Evolutionary conservation across 352 stramenopile genomes (phyloP).

Genomic region (Phytopythium aichiense): DNA sequence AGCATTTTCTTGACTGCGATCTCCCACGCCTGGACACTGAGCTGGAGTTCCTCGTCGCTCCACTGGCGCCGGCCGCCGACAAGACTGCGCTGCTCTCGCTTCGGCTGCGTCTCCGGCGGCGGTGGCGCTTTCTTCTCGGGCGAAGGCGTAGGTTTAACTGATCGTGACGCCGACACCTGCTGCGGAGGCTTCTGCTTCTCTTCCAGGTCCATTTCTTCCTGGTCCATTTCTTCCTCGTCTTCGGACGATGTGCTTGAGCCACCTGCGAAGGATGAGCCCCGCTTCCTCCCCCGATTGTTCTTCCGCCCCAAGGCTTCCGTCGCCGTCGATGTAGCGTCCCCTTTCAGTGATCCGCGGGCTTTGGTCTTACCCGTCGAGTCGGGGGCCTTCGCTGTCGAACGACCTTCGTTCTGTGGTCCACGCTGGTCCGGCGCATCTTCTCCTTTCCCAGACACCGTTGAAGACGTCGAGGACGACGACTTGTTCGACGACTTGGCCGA

Average conservation of each 20-base stretch:
- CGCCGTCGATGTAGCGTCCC: too few relatives aligned
- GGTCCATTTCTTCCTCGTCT: not conserved
- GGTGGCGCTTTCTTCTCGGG: not conserved
- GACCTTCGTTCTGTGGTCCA: not conserved
- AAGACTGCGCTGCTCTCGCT: not conserved
- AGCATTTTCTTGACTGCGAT: conserved; percentile 16
- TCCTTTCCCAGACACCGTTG: not conserved
- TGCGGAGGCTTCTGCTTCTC: not conserved
- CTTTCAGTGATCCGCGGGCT: not conserved
- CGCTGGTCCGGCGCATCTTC: not conserved
- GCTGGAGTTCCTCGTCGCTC: conserved; percentile 23
- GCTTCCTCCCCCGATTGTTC: not conserved
- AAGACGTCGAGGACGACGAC: not conserved
- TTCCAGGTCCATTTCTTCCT: not conserved
- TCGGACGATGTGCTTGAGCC: not conserved
- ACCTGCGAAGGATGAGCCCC: not conserved
- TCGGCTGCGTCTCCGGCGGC: not conserved
- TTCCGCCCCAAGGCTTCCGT: too few relatives aligned
- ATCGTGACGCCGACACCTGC: not conserved
- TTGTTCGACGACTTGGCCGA: too few relatives aligned
- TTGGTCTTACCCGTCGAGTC: not conserved
- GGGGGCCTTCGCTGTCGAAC: not conserved
- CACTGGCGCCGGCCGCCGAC: conserved; percentile 9
- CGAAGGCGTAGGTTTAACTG: not conserved
- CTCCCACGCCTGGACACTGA: conserved; percentile 25